Percentiles rank a stretch among this genome's conserved stretches.
phyloP scores from a whole-genome alignment of 768 basidiomycete species.

The Udeniomyces megalosporus region DNA sequence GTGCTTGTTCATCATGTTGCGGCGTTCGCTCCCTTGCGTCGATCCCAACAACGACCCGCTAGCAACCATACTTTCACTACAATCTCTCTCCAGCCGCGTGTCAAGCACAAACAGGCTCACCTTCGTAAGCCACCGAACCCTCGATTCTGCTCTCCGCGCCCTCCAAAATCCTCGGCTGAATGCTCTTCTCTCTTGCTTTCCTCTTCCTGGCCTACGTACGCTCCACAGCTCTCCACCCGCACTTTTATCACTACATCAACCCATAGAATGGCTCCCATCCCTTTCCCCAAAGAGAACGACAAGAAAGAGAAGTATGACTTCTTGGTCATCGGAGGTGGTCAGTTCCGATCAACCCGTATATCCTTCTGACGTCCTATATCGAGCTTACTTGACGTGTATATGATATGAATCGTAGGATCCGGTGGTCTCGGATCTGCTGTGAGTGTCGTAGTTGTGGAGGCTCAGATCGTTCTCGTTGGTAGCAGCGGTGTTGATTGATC shows the following conservation, averaged over 20 bases:
- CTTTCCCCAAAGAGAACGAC: neutral
- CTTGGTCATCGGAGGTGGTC: constrained; percentile 16
- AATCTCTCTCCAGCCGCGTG: no score
- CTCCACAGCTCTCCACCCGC: neutral
- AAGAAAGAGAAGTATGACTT: constrained; percentile 6
- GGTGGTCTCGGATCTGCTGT: constrained; percentile 82
- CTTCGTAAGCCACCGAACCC: no score
- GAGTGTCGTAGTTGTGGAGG: constrained; percentile 23
- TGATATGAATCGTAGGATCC: constrained; percentile 40
- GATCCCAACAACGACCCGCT: no score
- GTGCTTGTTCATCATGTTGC: no score
- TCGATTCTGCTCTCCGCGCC: no score
- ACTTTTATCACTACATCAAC: neutral
- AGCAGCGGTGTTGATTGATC: neutral
- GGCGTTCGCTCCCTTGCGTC: no score
- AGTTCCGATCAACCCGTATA: neutral
- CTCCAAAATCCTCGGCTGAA: no score
- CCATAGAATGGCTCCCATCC: constrained; percentile 12
- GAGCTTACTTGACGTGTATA: neutral
- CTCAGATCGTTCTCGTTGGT: neutral
- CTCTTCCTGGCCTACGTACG: no score
- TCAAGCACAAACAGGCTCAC: no score
- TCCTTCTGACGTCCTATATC: no score
- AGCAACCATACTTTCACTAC: no score
- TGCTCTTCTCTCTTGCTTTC: no score